Conservation (phyloP, 2,329 filamentous ascomycete species). For the Phialocephala subalpina region DNA sequence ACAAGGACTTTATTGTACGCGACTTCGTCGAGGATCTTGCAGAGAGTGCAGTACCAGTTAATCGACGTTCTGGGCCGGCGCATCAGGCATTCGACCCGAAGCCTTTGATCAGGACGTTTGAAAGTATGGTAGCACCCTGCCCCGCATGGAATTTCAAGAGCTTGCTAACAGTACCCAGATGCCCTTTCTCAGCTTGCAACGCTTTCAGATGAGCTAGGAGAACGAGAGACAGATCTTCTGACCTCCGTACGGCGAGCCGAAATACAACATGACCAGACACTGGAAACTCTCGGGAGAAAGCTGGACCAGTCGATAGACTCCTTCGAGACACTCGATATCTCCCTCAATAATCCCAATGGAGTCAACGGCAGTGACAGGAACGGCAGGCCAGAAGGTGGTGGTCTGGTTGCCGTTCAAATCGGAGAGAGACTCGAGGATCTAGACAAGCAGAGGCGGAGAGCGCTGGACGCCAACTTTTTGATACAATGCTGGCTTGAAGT, state of each 20-base stretch:
- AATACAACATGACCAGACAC: slow-evolving; percentile 88
- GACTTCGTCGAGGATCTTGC: slow-evolving; percentile 96
- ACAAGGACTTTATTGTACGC: slow-evolving; percentile 94
- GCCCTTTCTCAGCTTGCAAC: slow-evolving; percentile 72
- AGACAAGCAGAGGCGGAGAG: slow-evolving; percentile 88
- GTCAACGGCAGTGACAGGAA: slow-evolving; percentile 57
- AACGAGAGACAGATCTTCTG: slow-evolving; percentile 88
- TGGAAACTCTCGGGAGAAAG: slow-evolving; percentile 86
- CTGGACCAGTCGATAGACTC: slow-evolving; percentile 91
- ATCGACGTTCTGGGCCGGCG: slow-evolving; percentile 77
- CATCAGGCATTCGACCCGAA: slow-evolving; percentile 87
- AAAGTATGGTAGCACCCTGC: slow-evolving; percentile 61
- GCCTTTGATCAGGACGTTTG: slow-evolving; percentile 94
- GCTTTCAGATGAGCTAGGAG: slow-evolving; percentile 84
- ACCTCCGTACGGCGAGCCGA: slow-evolving; percentile 92
- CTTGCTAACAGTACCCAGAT: slow-evolving; percentile 52
- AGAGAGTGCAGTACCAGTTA: slow-evolving; percentile 80
- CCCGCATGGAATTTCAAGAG: background rate
- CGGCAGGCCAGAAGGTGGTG: slow-evolving; percentile 65
- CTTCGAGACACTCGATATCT: slow-evolving; percentile 89
- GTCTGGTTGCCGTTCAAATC: slow-evolving; percentile 92
- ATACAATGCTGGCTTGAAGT: slow-evolving; percentile 98
- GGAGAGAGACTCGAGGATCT: slow-evolving; percentile 93
- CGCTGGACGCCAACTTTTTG: slow-evolving; percentile 91
- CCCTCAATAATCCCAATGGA: slow-evolving; percentile 69